Percentiles rank a stretch among this genome's conserved stretches.
Evolutionary conservation across 2,329 filamentous ascomycete species (phyloP).

Genomic region (Spiromastix sp.): DNA sequence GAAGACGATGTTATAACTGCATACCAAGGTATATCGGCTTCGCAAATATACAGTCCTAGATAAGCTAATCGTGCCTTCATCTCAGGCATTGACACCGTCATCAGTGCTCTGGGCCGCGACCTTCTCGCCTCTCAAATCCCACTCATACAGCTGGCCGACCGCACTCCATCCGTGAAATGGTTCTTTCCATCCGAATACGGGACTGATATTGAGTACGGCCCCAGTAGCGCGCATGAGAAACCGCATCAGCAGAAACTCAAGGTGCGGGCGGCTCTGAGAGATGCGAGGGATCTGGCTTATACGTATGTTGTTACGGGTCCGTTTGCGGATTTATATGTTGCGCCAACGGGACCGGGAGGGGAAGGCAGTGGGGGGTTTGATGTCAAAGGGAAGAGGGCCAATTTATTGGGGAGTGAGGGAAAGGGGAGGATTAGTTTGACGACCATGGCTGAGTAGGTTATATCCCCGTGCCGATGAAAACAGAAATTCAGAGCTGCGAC

Average conservation of each 20-base stretch:
- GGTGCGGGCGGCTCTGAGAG: slow-evolving; percentile 50
- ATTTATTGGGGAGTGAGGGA: slow-evolving; percentile 53
- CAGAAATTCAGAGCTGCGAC: slow-evolving; percentile 1
- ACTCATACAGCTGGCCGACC: slow-evolving; percentile 51
- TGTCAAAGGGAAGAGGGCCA: slow-evolving; percentile 44
- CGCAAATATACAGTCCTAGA: not conserved
- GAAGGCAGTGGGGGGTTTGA: slow-evolving; percentile 49
- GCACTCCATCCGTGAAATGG: slow-evolving; percentile 44
- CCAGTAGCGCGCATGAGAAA: slow-evolving; percentile 48
- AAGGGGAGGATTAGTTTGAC: slow-evolving; percentile 56
- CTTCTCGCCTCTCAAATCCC: slow-evolving; percentile 51
- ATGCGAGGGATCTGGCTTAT: slow-evolving; percentile 44
- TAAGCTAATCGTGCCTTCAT: not conserved
- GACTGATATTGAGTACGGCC: slow-evolving; percentile 53
- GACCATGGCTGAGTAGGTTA: slow-evolving; percentile 58
- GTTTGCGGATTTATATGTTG: slow-evolving; percentile 55
- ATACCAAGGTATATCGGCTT: slow-evolving; percentile 34
- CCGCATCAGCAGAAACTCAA: slow-evolving; percentile 62
- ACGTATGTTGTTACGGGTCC: slow-evolving; percentile 63
- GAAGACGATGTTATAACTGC: slow-evolving; percentile 45
- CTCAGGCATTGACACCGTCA: slow-evolving; percentile 50
- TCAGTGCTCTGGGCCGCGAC: slow-evolving; percentile 55
- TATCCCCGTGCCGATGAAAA: slow-evolving; percentile 1
- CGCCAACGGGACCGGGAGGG: slow-evolving; percentile 26
- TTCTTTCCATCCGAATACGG: slow-evolving; percentile 61